These are phyloP conservation scores for Monosporozyma unispora DNA, from an alignment of 805 yeast genomes.

Conservation along the genomic window DNA sequence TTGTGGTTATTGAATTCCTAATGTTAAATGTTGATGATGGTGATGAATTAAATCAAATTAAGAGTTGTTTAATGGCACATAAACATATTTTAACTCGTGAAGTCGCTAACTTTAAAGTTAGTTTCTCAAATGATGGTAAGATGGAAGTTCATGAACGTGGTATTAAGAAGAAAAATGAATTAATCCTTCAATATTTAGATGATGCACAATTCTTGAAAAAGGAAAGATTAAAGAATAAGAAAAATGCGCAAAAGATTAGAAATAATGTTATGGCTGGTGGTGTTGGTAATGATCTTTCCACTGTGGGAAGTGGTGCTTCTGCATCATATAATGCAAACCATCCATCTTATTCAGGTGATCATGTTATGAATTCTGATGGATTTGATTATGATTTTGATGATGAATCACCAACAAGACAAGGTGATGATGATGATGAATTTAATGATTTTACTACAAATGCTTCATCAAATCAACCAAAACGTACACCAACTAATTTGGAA, in stretches of 20 bases:
- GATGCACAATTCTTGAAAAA: constrained; percentile 25
- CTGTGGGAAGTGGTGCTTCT: neutral
- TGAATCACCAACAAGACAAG: neutral
- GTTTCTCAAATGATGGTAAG: constrained; percentile 30
- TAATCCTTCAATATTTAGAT: constrained; percentile 22
- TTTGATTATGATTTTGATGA: constrained; percentile 7
- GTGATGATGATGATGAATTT: constrained; percentile 14
- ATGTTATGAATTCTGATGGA: constrained; percentile 1
- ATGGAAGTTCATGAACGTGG: constrained; percentile 33
- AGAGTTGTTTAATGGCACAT: constrained; percentile 26
- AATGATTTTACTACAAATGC: constrained; percentile 4
- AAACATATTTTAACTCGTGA: constrained; percentile 27
- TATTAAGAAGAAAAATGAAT: constrained; percentile 29
- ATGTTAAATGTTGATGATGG: constrained; percentile 28
- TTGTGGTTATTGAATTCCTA: constrained; percentile 29
- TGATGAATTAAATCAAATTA: constrained; percentile 27
- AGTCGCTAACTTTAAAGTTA: constrained; percentile 23
- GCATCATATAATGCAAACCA: constrained; percentile 21
- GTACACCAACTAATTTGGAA: constrained; percentile 19
- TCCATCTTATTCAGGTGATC: constrained; percentile 10
- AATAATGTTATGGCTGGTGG: constrained; percentile 3
- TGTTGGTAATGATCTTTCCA: neutral
- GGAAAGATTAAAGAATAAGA: constrained; percentile 24
- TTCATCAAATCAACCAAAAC: neutral
- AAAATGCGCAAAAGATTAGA: constrained; percentile 26